Evolutionary conservation across 176 grass and related monocot species (phyloP).

Genomic region (Paspalum vaginatum): DNA sequence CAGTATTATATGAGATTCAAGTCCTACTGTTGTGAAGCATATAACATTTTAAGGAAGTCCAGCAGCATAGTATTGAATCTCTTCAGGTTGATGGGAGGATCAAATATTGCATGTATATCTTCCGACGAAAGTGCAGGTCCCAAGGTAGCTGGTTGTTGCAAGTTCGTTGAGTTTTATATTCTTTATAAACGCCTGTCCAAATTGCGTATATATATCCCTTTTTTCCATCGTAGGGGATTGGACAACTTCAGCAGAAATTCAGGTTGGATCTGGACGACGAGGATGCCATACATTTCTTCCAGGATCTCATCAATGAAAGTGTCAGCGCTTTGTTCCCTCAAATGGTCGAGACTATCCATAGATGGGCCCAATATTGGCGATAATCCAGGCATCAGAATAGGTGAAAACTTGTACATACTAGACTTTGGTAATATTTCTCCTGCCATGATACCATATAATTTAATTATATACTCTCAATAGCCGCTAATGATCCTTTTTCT

Average conservation of each 20-base stretch:
- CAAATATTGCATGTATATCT: slow-evolving; percentile 73
- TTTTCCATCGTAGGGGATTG: slow-evolving; percentile 1
- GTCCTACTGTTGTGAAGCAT: slow-evolving; percentile 91
- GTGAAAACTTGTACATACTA: background rate
- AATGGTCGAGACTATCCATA: slow-evolving; percentile 93
- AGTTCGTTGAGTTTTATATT: background rate
- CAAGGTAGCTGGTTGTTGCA: slow-evolving; percentile 52
- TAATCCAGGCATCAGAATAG: background rate
- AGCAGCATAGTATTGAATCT: slow-evolving; percentile 92
- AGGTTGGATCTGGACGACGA: slow-evolving; percentile 75
- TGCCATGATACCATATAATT: background rate
- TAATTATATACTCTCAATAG: background rate
- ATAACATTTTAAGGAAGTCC: slow-evolving; percentile 83
- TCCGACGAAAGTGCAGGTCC: slow-evolving; percentile 66
- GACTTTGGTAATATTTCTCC: background rate
- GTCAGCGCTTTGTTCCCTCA: slow-evolving; percentile 87
- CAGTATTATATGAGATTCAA: slow-evolving; percentile 89
- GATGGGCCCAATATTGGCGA: slow-evolving; percentile 80
- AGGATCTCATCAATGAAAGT: slow-evolving; percentile 79
- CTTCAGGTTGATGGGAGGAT: slow-evolving; percentile 76
- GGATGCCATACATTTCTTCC: slow-evolving; percentile 78
- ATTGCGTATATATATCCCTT: background rate
- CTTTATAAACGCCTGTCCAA: background rate
- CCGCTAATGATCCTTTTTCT: background rate
- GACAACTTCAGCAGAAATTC: slow-evolving; percentile 76